A percentile compares a stretch with the other conserved stretches of the same genome.
Evolutionary conservation across 768 basidiomycete species (phyloP).

Genomic region (Mrakia frigida): DNA sequence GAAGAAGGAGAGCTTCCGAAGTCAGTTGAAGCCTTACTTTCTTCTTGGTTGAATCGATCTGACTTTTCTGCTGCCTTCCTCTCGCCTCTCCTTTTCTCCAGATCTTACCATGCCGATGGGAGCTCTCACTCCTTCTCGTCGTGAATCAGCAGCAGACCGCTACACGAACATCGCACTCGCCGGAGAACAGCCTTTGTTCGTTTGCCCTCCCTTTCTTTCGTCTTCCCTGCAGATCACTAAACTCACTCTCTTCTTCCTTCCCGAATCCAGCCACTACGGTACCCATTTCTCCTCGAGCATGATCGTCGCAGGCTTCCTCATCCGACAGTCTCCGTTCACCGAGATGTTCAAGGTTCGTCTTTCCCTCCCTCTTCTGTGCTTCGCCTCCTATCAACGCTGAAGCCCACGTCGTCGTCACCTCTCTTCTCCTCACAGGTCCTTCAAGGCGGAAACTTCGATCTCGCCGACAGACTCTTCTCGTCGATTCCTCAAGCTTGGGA

Average conservation of each 20-base stretch:
- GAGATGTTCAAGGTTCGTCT: constrained; percentile 62
- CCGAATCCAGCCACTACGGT: constrained; percentile 41
- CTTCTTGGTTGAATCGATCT: background rate
- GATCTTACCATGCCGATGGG: constrained; percentile 88
- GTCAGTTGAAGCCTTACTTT: constrained; percentile 49
- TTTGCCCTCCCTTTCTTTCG: background rate
- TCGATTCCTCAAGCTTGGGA: constrained; percentile 72
- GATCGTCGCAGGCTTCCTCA: constrained; percentile 93
- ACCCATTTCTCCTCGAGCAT: constrained; percentile 96
- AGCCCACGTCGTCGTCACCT: no score
- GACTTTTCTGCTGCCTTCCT: constrained; percentile 13
- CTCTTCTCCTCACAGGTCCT: constrained; percentile 45
- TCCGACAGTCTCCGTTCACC: constrained; percentile 82
- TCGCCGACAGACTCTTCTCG: constrained; percentile 52
- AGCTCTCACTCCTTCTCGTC: constrained; percentile 66
- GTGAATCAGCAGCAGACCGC: constrained; percentile 67
- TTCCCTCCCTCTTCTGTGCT: constrained; percentile 25
- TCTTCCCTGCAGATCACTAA: constrained; percentile 34
- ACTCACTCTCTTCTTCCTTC: no score
- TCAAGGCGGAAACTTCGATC: constrained; percentile 82
- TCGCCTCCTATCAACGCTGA: background rate
- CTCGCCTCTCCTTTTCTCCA: no score
- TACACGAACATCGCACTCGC: constrained; percentile 66
- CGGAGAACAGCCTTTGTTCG: constrained; percentile 60
- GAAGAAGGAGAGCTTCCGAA: constrained; percentile 61